These are phyloP conservation scores for Debaryomyces tyrocola DNA, from an alignment of 805 yeast species.

Conservation along the genomic window DNA sequence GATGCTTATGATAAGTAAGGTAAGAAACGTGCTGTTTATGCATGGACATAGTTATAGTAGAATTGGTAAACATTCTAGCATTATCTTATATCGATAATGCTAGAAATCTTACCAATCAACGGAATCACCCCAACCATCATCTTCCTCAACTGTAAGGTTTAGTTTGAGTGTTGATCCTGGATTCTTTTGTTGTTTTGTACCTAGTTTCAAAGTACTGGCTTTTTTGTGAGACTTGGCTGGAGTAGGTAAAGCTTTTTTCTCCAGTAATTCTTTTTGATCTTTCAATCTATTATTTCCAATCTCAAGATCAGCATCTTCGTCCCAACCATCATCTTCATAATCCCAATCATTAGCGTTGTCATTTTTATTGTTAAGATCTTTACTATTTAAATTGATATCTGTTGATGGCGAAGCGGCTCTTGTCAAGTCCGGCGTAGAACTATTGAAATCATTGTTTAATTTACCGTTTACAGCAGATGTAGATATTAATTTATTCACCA, in stretches of 20 bases:
- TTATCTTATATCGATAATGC: background rate
- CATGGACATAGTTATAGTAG: too few species aligned
- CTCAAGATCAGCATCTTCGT: conserved; percentile 10
- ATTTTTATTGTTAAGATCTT: conserved; percentile 2
- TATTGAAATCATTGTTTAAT: conserved; percentile 35
- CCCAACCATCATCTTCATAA: conserved; percentile 23
- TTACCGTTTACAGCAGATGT: conserved; percentile 29
- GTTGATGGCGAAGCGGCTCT: background rate
- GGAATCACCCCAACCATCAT: conserved; percentile 32
- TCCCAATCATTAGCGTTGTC: conserved; percentile 16
- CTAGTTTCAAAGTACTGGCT: conserved; percentile 20
- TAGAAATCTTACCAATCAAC: conserved; percentile 22
- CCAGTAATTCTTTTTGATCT: conserved; percentile 4
- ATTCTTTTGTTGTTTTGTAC: conserved; percentile 14
- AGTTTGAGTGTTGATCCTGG: conserved; percentile 25
- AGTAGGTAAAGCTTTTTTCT: conserved; percentile 3
- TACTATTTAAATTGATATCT: conserved; percentile 1
- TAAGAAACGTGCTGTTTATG: too few species aligned
- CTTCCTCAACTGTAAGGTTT: conserved; percentile 24
- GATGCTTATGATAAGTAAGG: too few species aligned
- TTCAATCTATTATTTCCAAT: background rate
- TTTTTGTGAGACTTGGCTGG: conserved; percentile 8
- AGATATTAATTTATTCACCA: conserved; percentile 35
- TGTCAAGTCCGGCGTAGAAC: conserved; percentile 37
- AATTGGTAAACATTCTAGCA: background rate